Evolutionary conservation across 1,284 basidiomycete genomes (phyloP).

Genomic region (Inonotus hispidus): DNA sequence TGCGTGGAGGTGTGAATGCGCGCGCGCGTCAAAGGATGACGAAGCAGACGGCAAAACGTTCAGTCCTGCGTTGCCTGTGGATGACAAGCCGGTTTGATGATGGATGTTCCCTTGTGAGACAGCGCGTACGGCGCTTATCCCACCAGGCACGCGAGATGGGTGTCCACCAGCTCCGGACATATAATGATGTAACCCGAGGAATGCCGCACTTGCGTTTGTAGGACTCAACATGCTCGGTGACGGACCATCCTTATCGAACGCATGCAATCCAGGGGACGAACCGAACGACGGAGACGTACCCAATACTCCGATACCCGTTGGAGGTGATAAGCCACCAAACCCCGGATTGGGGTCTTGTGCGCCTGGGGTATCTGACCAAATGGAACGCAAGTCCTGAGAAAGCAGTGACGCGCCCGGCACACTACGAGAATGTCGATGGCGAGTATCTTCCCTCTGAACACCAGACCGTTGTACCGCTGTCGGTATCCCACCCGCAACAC

Average conservation of each 20-base stretch:
- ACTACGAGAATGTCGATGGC: constrained; percentile 70
- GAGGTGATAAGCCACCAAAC: constrained; percentile 9
- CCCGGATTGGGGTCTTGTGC: neutral
- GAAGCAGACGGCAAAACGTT: constrained; percentile 22
- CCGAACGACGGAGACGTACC: constrained; percentile 32
- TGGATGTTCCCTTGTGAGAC: constrained; percentile 15
- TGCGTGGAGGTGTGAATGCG: constrained; percentile 7
- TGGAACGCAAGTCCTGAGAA: constrained; percentile 59
- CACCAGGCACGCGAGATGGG: constrained; percentile 1
- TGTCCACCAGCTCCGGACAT: constrained; percentile 21
- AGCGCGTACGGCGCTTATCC: constrained; percentile 4
- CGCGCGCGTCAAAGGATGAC: constrained; percentile 18
- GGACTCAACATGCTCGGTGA: constrained; percentile 45
- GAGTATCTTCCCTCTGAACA: constrained; percentile 30
- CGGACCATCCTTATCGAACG: constrained; percentile 34
- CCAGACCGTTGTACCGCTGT: constrained; percentile 18
- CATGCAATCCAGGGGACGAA: constrained; percentile 37
- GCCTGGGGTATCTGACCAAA: constrained; percentile 48
- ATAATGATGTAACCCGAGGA: constrained; percentile 61
- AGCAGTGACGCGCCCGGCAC: constrained; percentile 70
- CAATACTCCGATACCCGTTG: neutral
- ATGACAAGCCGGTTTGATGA: neutral
- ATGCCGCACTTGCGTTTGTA: constrained; percentile 73
- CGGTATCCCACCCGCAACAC: constrained; percentile 24
- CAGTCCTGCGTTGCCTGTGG: neutral